These are phyloP conservation scores for Davidsoniella virescens DNA, from an alignment of 2,329 filamentous ascomycete genomes.

Conservation along the genomic window DNA sequence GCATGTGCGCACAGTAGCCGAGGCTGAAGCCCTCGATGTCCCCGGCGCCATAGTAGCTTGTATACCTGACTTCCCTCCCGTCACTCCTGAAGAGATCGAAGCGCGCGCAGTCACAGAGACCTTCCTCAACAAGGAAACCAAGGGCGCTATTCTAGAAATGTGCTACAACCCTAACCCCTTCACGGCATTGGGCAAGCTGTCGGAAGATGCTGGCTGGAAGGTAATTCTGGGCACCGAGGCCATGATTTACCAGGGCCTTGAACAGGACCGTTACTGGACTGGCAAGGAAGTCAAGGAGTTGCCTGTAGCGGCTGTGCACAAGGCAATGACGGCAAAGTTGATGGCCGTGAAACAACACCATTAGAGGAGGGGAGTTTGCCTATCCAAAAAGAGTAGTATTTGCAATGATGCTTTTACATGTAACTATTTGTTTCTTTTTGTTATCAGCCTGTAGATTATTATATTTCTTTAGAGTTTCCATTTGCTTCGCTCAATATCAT, in stretches of 20 bases:
- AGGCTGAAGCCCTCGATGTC: slow-evolving; percentile 40
- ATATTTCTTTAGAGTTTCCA: neutral
- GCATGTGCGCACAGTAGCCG: slow-evolving; percentile 42
- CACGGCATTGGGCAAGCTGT: slow-evolving; percentile 48
- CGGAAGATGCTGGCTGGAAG: slow-evolving; percentile 48
- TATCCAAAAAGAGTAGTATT: too few relatives aligned
- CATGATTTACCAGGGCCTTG: slow-evolving; percentile 60
- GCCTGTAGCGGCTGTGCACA: slow-evolving; percentile 43
- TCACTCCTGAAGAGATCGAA: slow-evolving; percentile 42
- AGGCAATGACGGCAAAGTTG: slow-evolving; percentile 19
- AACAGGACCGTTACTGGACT: slow-evolving; percentile 52
- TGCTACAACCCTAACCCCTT: slow-evolving; percentile 62
- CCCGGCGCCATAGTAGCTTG: slow-evolving; percentile 57
- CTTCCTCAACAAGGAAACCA: slow-evolving; percentile 31
- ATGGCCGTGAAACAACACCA: slow-evolving; percentile 1
- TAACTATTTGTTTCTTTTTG: neutral
- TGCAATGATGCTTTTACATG: too few relatives aligned
- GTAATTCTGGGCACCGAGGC: slow-evolving; percentile 63
- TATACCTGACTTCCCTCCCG: slow-evolving; percentile 60
- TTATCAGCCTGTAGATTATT: neutral
- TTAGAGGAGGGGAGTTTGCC: neutral
- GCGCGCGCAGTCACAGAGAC: slow-evolving; percentile 39
- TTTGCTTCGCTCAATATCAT: neutral
- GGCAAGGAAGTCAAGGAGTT: slow-evolving; percentile 41
- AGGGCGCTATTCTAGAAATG: slow-evolving; percentile 64